Base-by-base conservation (phyloP, 192 early-diverging fungal species). In the Kickxella alabastrina region DNA sequence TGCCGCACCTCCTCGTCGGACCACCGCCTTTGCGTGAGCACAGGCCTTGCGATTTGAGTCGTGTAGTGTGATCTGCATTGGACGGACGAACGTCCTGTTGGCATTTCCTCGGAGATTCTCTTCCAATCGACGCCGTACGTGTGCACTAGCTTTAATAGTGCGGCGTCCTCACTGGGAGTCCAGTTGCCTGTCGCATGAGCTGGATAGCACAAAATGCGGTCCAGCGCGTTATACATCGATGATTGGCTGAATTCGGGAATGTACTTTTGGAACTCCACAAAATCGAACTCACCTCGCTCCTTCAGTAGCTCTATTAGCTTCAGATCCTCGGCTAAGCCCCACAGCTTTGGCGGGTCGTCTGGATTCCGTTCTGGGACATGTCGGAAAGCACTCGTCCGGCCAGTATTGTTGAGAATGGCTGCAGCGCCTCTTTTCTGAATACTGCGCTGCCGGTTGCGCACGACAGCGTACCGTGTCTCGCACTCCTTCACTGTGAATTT, bases 51-150 rank as follows among this genome's bases (percentile, higher is more conserved):
- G n/a, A n/a, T n/a, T n/a, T n/a, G n/a, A n/a, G n/a, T 32, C 45
- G 10, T 14, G 34, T 63, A 58, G 23, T 43, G 34, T 10, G 32
- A 3, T 3, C 49, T 40, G 31, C 68, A 72, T 13, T 65, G 62
- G 3, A 3, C n/a, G 18, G 32, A 31, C 10, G 62, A 44, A 1
- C 68, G 44, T 0, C 29, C 19, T 3, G 57, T 61, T 4, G 68
- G 54, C 68, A 72, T 60, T 13, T 22, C 10, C 18, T 21, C 6
- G 0, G 68, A 25, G 14, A 72, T 54, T 3, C 8, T 12, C 4
- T 18, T 7, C 68, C 68, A 72, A 41, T 65, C 39, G 3, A 32
- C 29, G 21, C 40, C 49, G 24, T 72, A 27, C 17, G 22, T 26
- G 10, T 44, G 21, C 10, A 34, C 34, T 10, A 72, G 57, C 13